These are phyloP conservation scores for Colletotrichum sojae DNA, from an alignment of 2,329 filamentous ascomycete species.

Conservation along the genomic window DNA sequence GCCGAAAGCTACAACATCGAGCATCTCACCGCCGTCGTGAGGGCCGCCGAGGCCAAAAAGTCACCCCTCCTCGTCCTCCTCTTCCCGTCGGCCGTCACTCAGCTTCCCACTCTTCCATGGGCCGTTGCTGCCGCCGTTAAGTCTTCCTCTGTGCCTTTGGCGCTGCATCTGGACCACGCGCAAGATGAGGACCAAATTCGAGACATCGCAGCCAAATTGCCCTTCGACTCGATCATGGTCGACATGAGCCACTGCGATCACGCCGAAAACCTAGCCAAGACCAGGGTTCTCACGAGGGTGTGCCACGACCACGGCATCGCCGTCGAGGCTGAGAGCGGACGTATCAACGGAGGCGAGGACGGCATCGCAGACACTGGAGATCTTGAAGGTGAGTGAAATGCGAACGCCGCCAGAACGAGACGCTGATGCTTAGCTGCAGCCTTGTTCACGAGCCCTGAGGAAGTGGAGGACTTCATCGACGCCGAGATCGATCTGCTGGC, in stretches of 20 bases:
- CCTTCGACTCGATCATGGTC: constrained; percentile 82
- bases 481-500: constrained; percentile 83
- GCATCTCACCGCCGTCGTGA: constrained; percentile 76
- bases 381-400: constrained; percentile 53
- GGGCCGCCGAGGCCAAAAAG: constrained; percentile 76
- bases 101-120: constrained; percentile 64
- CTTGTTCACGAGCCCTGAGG: constrained; percentile 74
- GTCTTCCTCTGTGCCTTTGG: constrained; percentile 20
- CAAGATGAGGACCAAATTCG: constrained; percentile 72
- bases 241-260: constrained; percentile 83
- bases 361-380: constrained; percentile 74
- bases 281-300: constrained; percentile 71
- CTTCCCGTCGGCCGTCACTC: constrained; percentile 56
- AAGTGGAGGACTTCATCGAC: constrained; percentile 78
- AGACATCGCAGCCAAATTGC: constrained; percentile 64
- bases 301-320: constrained; percentile 75
- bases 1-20: constrained; percentile 77
- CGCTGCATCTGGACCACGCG: constrained; percentile 76
- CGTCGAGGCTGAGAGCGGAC: constrained; percentile 77
- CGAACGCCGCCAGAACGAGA: background rate
- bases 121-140: constrained; percentile 53
- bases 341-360: constrained; percentile 77
- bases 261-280: constrained; percentile 76
- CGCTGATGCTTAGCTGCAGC: background rate
- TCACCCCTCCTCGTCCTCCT: constrained; percentile 79